phyloP scores from a whole-genome alignment of 148 eudicot species.

The Silene uniflora region DNA sequence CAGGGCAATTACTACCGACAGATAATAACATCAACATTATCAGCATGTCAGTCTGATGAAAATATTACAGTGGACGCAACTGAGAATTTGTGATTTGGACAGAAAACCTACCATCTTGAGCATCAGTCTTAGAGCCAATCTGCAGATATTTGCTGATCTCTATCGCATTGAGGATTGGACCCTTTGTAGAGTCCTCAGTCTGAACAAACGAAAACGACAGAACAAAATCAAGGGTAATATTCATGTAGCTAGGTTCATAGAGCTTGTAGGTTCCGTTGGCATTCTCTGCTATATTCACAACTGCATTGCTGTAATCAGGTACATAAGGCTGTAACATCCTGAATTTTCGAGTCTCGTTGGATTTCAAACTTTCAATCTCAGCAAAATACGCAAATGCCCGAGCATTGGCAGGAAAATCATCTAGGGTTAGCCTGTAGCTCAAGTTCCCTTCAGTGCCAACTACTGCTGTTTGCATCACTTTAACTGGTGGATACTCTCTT shows the following conservation, averaged over 20 bases:
- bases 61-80: not conserved
- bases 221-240: constrained; percentile 73
- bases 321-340: constrained; percentile 67
- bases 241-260: constrained; percentile 95
- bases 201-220: constrained; percentile 73
- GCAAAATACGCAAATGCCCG: constrained; percentile 95
- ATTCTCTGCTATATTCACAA: constrained; percentile 89
- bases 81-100: no score
- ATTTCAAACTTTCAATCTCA: constrained; percentile 64
- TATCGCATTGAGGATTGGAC: constrained; percentile 80
- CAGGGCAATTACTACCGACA: constrained; percentile 57
- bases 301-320: constrained; percentile 90
- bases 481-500: constrained; percentile 87
- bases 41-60: not conserved
- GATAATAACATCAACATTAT: constrained; percentile 27
- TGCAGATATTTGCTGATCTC: constrained; percentile 73
- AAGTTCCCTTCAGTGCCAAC: constrained; percentile 70
- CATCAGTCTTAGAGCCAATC: constrained; percentile 60
- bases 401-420: constrained; percentile 92
- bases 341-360: constrained; percentile 70
- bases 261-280: constrained; percentile 94
- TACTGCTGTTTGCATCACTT: constrained; percentile 96
- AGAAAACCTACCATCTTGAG: constrained; percentile 61
- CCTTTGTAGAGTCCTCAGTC: constrained; percentile 76
- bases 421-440: constrained; percentile 72